phyloP scores from a whole-genome alignment of 2,329 filamentous ascomycete genomes.

The Colletotrichum musicola region DNA sequence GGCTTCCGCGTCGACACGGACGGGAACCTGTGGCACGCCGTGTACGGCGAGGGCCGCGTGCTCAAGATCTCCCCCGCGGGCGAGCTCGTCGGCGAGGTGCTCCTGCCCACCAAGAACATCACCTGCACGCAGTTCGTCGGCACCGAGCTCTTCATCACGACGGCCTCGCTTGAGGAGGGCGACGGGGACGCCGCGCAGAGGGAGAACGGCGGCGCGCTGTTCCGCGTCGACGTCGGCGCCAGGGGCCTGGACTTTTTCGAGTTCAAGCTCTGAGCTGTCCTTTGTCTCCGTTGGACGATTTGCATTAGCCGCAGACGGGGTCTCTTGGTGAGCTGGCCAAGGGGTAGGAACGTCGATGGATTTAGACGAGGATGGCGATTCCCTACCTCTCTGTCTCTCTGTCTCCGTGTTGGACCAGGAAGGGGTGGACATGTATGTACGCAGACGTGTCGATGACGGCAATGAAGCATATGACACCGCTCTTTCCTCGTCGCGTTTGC shows the following conservation, averaged over 20 bases:
- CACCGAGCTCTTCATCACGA: constrained; percentile 82
- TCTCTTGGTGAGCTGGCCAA: neutral
- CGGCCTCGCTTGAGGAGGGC: constrained; percentile 74
- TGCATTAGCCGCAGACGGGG: neutral
- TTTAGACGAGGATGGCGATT: too few relatives aligned
- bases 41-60: constrained; percentile 84
- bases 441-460: neutral
- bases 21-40: constrained; percentile 88
- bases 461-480: constrained; percentile 30
- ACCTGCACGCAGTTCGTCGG: constrained; percentile 87
- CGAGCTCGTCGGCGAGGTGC: constrained; percentile 79
- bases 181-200: constrained; percentile 70
- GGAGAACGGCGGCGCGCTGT: constrained; percentile 77
- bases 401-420: neutral
- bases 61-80: constrained; percentile 79
- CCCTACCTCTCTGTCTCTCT: too few relatives aligned
- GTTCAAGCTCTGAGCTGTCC: constrained; percentile 64
- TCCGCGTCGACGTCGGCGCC: constrained; percentile 82
- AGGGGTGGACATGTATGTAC: neutral
- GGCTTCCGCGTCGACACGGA: constrained; percentile 87
- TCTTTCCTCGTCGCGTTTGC: constrained; percentile 12
- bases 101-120: constrained; percentile 81
- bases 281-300: too few relatives aligned
- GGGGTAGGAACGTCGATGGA: too few relatives aligned
- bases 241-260: constrained; percentile 73